A percentile compares a stretch with the other conserved stretches of the same genome.
Conservation (phyloP, 352 stramenopile species). For the Globisporangium recalcitrans region DNA sequence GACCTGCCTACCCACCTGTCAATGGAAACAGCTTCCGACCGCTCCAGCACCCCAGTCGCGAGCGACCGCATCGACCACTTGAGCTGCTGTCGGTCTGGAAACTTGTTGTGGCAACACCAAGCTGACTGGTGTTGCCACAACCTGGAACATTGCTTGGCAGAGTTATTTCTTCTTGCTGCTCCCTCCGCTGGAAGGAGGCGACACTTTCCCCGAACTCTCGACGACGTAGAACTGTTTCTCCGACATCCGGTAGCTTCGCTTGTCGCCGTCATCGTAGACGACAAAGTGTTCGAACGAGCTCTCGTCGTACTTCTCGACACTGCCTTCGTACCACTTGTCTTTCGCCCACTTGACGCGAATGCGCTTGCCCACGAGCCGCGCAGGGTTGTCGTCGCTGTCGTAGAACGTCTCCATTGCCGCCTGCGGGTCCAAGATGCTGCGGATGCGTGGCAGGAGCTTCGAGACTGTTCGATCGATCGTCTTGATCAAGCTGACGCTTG, state of each 20-base stretch:
- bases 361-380: constrained; percentile 74
- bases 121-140: no score
- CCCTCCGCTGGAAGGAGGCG: constrained; percentile 18
- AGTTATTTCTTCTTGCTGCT: constrained; percentile 12
- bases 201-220: constrained; percentile 18
- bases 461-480: constrained; percentile 55
- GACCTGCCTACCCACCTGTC: not conserved
- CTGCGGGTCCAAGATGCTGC: constrained; percentile 39
- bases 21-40: not conserved
- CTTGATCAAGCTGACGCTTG: constrained; percentile 50
- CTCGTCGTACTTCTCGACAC: constrained; percentile 74
- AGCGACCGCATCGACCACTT: no score
- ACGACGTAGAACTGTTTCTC: constrained; percentile 87
- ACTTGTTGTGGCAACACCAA: no score
- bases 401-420: constrained; percentile 69
- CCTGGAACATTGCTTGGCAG: no score
- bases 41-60: not conserved
- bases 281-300: constrained; percentile 79
- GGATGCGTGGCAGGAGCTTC: constrained; percentile 55
- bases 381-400: constrained; percentile 85
- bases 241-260: constrained; percentile 85
- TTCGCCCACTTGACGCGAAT: constrained; percentile 87
- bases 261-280: constrained; percentile 83
- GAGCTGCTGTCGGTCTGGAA: no score
- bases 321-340: constrained; percentile 86